Evolutionary conservation across 768 basidiomycete species (phyloP).

Genomic region (Mycena vitilis): DNA sequence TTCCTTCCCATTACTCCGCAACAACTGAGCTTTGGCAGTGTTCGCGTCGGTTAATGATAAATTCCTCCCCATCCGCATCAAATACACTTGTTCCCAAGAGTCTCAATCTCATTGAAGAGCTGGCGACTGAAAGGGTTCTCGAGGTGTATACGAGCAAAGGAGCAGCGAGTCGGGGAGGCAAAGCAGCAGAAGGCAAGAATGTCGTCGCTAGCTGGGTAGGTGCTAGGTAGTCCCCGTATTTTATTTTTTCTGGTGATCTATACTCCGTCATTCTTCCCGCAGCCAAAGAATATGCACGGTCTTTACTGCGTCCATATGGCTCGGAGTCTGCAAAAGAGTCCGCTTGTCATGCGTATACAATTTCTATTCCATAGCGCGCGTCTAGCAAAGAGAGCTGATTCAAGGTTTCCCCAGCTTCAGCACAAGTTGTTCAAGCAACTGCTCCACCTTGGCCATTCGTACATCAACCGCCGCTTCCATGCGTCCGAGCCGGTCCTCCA

Average conservation of each 20-base stretch:
- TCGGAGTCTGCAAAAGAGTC: too few species aligned
- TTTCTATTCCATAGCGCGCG: too few species aligned
- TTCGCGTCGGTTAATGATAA: constrained; percentile 63
- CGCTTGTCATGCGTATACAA: too few species aligned
- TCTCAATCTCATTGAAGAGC: constrained; percentile 70
- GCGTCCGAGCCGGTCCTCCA: constrained; percentile 27
- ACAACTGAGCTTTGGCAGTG: constrained; percentile 55
- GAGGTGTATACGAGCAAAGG: constrained; percentile 67
- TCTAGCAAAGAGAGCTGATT: too few species aligned
- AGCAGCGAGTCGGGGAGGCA: constrained; percentile 31
- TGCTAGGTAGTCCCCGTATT: constrained; percentile 4
- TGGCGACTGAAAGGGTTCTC: constrained; percentile 78
- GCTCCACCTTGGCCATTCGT: constrained; percentile 62
- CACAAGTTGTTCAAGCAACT: constrained; percentile 64
- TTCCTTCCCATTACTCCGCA: constrained; percentile 8
- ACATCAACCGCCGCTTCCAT: constrained; percentile 25
- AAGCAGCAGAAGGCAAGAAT: constrained; percentile 54
- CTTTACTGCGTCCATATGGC: too few species aligned
- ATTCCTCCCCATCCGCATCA: constrained; percentile 62
- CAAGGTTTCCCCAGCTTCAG: constrained; percentile 2
- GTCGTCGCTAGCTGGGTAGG: constrained; percentile 48
- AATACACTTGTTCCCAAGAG: constrained; percentile 69
- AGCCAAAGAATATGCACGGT: too few species aligned
- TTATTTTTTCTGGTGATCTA: too few species aligned
- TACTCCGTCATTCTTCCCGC: too few species aligned